Conservation (phyloP, 108 stramenopile species). For the Thalassiosira profunda region DNA sequence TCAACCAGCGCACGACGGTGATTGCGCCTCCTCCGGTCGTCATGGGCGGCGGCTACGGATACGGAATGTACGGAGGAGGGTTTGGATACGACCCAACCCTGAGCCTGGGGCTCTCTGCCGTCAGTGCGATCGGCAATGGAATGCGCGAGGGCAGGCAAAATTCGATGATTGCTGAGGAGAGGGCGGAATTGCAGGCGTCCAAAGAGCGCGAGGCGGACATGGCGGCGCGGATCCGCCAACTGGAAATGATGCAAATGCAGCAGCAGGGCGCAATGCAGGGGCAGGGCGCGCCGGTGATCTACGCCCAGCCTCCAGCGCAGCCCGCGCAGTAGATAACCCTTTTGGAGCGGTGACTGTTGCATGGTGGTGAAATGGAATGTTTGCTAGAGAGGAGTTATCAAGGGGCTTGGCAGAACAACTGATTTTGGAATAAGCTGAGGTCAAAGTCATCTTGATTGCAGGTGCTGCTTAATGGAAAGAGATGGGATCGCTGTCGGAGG, state of each 20-base stretch:
- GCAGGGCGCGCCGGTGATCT: neutral
- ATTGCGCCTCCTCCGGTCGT: constrained; percentile 26
- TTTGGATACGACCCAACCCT: constrained; percentile 44
- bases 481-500: too few relatives aligned
- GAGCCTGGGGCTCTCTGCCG: constrained; percentile 37
- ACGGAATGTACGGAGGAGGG: constrained; percentile 26
- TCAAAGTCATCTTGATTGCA: too few relatives aligned
- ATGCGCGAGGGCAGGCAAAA: constrained; percentile 50
- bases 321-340: neutral
- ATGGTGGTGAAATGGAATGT: too few relatives aligned
- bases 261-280: constrained; percentile 3
- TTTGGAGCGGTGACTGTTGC: too few relatives aligned
- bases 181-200: constrained; percentile 32
- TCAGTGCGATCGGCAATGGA: constrained; percentile 43
- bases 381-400: too few relatives aligned
- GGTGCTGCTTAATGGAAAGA: constrained; percentile 1
- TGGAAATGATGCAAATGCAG: constrained; percentile 53
- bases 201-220: constrained; percentile 40
- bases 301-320: neutral
- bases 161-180: constrained; percentile 31
- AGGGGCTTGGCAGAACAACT: too few relatives aligned
- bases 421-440: too few relatives aligned
- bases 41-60: constrained; percentile 37
- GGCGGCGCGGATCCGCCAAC: constrained; percentile 35
- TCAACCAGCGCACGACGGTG: constrained; percentile 27